Evolutionary conservation across 1,139 yeast genomes (phyloP), one percentile per base, ranked within the genome.

Genomic region (Pichia sp.): DNA sequence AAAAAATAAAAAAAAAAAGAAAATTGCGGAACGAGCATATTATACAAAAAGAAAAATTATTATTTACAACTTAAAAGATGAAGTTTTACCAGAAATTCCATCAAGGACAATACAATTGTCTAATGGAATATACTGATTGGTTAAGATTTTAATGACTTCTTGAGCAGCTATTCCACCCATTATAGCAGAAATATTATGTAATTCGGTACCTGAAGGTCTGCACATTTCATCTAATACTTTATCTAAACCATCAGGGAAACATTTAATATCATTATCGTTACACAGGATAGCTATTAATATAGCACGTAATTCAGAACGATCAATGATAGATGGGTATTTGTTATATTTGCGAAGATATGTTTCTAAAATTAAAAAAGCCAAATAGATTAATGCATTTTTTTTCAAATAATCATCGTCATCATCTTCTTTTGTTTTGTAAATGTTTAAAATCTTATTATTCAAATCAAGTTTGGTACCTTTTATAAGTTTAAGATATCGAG

Each of bases 91-190:
- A 20, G 64, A 59, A 8, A 79, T 66, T 3, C 91, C 94, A 57
- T 86, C 89, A 57, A 75, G 84, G 0, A 80, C 69, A 40, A 78
- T 67, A 18, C 79, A 61, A 51, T 84, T 81, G 48, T 80, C 80
- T 35, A 84, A 56, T 1, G 95, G 89, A 5, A 79, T 68, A 51
- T 82, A 86, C 58, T 87, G 95, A 35, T 74, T 73, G 2, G 94
- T 74, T 13, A 81, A 59, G 3, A 81, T 53, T 62, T 82, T 83
- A 43, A 80, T 67, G 9, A 73, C 74, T 55, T 87, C 96, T 56
- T 87, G 95, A 15, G 87, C 78, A 0, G 77, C 85, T 10, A 85
- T 63, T 0, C 95, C 95, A 5, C 94, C 95, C 52, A 84, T 64
- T n/a, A 82, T 60, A 0, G 81, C 61, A 1, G 76, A 61, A 11